Conservation (phyloP, 441 rosid species). For the Bocquillonia castaneifolia region DNA sequence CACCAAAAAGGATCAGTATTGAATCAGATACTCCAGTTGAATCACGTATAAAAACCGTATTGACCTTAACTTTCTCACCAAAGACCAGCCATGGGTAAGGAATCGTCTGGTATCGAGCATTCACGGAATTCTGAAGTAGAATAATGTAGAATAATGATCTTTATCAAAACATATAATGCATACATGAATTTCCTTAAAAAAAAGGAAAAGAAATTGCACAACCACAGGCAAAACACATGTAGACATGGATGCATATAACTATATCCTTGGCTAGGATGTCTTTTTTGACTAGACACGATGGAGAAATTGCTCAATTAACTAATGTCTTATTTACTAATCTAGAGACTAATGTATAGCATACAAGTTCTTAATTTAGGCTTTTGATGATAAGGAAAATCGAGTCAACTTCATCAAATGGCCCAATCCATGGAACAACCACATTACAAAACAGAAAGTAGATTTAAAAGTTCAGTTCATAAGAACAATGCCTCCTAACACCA, state of each 20-base stretch:
- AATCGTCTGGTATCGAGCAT: slow-evolving; percentile 79
- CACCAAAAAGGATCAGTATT: slow-evolving; percentile 81
- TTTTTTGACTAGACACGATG: background rate
- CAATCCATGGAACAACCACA: no score
- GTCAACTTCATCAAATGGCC: background rate
- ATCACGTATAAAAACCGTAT: slow-evolving; percentile 85
- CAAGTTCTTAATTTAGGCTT: background rate
- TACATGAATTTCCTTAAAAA: background rate
- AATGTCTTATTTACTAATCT: background rate
- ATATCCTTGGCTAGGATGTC: background rate
- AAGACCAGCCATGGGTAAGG: slow-evolving; percentile 97
- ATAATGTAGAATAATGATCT: slow-evolving; percentile 26
- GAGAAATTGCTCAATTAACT: background rate
- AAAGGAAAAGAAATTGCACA: no score
- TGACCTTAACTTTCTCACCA: slow-evolving; percentile 95
- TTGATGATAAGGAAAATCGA: background rate
- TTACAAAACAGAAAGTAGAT: no score
- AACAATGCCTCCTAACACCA: no score
- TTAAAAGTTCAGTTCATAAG: no score
- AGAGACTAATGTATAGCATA: background rate
- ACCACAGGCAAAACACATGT: background rate
- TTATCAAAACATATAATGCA: background rate
- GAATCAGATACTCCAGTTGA: slow-evolving; percentile 98
- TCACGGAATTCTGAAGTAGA: slow-evolving; percentile 84
- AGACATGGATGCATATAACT: background rate